Evolutionary conservation across 2,329 filamentous ascomycete species (phyloP).

Genomic region (Hypoxylon sp.): DNA sequence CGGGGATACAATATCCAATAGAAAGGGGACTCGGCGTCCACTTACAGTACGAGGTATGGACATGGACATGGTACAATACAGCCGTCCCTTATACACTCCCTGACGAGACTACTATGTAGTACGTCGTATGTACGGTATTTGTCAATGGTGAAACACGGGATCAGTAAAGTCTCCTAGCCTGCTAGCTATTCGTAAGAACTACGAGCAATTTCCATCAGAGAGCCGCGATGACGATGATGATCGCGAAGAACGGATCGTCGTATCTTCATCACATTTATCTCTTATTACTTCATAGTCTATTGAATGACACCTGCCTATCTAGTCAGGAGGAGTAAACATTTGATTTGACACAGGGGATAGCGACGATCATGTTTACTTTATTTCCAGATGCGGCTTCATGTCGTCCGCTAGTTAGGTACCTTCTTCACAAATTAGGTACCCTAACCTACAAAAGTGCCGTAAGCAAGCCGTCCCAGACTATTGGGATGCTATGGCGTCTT

Average conservation of each 20-base stretch:
- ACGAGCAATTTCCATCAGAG: neutral
- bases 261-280: neutral
- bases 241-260: neutral
- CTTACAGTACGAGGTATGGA: neutral
- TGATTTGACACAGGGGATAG: neutral
- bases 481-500: constrained; percentile 9
- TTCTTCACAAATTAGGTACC: no score
- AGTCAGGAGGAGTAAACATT: neutral
- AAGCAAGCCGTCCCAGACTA: constrained; percentile 17
- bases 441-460: no score
- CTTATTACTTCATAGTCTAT: neutral
- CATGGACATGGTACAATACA: neutral
- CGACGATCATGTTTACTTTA: neutral
- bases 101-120: neutral
- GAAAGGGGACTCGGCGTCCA: neutral
- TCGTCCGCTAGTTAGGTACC: neutral
- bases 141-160: neutral
- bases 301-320: neutral
- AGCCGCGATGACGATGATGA: neutral
- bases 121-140: neutral
- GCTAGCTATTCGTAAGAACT: neutral
- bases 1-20: neutral
- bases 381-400: neutral
- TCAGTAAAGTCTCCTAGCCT: neutral
- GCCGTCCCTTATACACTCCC: neutral